Evolutionary conservation across 2,329 filamentous ascomycete species (phyloP), one percentile per base, ranked within the genome.

Genomic region (Fusarium transvaalense): DNA sequence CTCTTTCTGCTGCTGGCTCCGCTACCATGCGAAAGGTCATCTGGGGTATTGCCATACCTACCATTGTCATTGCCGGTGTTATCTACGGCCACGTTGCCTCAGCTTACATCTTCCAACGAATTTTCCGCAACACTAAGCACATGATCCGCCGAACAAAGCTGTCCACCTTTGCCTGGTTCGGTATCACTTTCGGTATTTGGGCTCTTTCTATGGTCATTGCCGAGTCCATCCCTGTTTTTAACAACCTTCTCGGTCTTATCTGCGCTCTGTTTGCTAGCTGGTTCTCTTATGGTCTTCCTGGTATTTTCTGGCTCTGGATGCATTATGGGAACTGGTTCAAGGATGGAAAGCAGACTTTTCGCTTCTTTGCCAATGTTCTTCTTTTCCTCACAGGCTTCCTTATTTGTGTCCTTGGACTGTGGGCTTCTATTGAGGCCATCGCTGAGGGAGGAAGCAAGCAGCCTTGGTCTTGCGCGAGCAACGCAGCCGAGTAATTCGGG

Each of bases 141-240:
- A 80, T 87, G 76, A 80, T 82, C 56, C 82, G 83, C 68, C 81
- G 82, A 45, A 87, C 83, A 46, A 80, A 78, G 62, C 61, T 83
- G 2, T 85, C 86, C 7, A 84, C 84, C 66, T 74, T 83, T 7
- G 83, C 83, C 14, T 93, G 91, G 91, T 69, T 87, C 14, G 82
- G 68, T 9, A 86, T 92, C 45, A 84, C 86, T 1, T 74, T 83
- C 1, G 75, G 70, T 14, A 76, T 88, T 17, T 92, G 89, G 87
- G 68, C 87, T 8, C 56, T 91, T 6, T 87, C 89, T 3, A 91
- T 88, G 83, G 77, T 92, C 61, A 89, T 93, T 61, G 89, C 91
- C 7, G 86, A 90, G 74, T 87, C 88, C 0, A 89, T 93, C 10
- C 91, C 91, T 1, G 86, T 88, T 48, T 93, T 93, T 79, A 88